Percentiles rank a stretch among this genome's conserved stretches.
Evolutionary conservation across 2,329 filamentous ascomycete genomes (phyloP).

Genomic region (Epichloe gansuensis): DNA sequence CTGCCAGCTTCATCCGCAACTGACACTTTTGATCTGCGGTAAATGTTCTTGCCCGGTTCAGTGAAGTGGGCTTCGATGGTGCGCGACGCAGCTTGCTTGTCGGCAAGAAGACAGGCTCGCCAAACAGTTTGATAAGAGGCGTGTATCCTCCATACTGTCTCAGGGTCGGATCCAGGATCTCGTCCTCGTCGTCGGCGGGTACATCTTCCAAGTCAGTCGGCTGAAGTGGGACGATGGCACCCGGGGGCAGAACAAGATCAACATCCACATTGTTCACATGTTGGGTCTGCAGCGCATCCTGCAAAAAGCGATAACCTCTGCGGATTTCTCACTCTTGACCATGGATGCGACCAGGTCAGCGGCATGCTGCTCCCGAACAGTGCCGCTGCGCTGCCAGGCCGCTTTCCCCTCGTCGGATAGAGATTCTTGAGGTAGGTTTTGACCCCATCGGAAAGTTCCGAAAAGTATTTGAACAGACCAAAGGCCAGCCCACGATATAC

Average conservation of each 20-base stretch:
- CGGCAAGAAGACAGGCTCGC: slow-evolving; percentile 75
- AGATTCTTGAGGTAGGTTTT: slow-evolving; percentile 56
- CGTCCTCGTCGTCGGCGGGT: slow-evolving; percentile 51
- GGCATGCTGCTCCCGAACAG: slow-evolving; percentile 89
- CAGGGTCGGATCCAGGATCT: slow-evolving; percentile 50
- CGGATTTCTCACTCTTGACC: slow-evolving; percentile 65
- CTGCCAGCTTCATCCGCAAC: slow-evolving; percentile 76
- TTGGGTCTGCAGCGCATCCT: slow-evolving; percentile 67
- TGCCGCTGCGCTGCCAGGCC: slow-evolving; percentile 51
- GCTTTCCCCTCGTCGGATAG: slow-evolving; percentile 42
- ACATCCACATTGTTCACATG: slow-evolving; percentile 76
- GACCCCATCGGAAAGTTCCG: slow-evolving; percentile 66
- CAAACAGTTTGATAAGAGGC: slow-evolving; percentile 64
- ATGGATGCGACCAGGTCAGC: slow-evolving; percentile 81
- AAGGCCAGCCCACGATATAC: slow-evolving; percentile 84
- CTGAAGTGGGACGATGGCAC: slow-evolving; percentile 56
- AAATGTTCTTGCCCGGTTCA: slow-evolving; percentile 69
- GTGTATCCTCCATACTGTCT: slow-evolving; percentile 69
- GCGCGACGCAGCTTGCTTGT: slow-evolving; percentile 75
- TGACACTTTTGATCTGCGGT: slow-evolving; percentile 72
- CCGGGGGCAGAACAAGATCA: slow-evolving; percentile 73
- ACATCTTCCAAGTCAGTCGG: slow-evolving; percentile 47
- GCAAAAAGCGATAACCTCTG: slow-evolving; percentile 59
- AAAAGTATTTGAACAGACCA: slow-evolving; percentile 87
- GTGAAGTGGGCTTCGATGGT: slow-evolving; percentile 71